Conservation (phyloP, 768 basidiomycete species). For the Tricholomella constricta region DNA sequence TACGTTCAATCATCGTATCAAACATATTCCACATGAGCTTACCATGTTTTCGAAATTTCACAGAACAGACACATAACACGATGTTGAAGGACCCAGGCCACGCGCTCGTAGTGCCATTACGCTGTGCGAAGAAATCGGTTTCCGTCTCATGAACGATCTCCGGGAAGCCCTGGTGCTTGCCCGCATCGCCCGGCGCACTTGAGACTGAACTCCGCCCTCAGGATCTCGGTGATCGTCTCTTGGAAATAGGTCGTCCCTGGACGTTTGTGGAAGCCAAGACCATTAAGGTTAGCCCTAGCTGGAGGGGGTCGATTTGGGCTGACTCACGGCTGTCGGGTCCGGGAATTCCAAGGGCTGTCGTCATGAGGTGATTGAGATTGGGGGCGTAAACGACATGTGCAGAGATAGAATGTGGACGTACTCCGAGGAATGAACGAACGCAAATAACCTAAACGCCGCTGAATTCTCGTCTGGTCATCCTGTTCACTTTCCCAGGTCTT, state of each 20-base stretch:
- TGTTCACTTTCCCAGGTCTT: too few species aligned
- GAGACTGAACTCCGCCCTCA: slow-evolving; percentile 45
- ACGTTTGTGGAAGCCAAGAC: slow-evolving; percentile 42
- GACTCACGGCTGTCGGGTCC: slow-evolving; percentile 33
- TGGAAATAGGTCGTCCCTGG: slow-evolving; percentile 38
- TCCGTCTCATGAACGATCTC: slow-evolving; percentile 34
- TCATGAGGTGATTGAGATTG: too few species aligned
- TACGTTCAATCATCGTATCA: too few species aligned
- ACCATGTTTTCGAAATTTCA: too few species aligned
- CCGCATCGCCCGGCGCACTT: slow-evolving; percentile 45
- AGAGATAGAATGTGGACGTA: too few species aligned
- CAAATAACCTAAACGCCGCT: too few species aligned
- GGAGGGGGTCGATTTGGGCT: slow-evolving; percentile 15
- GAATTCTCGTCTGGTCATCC: too few species aligned
- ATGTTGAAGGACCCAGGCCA: slow-evolving; percentile 42
- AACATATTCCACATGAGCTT: too few species aligned
- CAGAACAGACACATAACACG: slow-evolving; percentile 29
- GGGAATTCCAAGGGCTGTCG: slow-evolving; percentile 47
- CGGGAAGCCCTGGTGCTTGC: slow-evolving; percentile 35
- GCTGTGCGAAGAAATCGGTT: slow-evolving; percentile 34
- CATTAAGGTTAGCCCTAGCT: slow-evolving; percentile 23
- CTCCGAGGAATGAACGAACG: too few species aligned
- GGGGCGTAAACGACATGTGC: too few species aligned
- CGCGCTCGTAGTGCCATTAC: slow-evolving; percentile 32
- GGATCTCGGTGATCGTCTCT: slow-evolving; percentile 42